A percentile compares a stretch with the other conserved stretches of the same genome.
These are phyloP conservation scores for Fusarium beomiforme DNA, from an alignment of 2,329 filamentous ascomycete genomes.

Conservation along the genomic window DNA sequence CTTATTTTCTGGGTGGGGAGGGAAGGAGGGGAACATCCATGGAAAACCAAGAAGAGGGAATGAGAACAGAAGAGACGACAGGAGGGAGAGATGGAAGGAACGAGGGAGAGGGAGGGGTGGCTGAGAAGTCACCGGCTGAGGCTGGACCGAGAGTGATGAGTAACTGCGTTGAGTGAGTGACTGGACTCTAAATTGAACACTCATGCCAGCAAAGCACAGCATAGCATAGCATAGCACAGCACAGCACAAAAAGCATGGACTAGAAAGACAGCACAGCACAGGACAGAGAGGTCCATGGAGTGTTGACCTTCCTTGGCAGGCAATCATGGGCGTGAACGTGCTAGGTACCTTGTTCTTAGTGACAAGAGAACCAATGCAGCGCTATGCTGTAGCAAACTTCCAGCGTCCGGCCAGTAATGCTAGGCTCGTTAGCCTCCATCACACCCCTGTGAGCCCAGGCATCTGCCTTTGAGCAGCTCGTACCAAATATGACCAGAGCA, in stretches of 20 bases:
- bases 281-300: constrained; percentile 5
- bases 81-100: constrained; percentile 33
- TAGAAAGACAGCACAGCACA: background rate
- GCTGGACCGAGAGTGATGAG: constrained; percentile 27
- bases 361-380: constrained; percentile 27
- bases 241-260: constrained; percentile 16
- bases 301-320: constrained; percentile 27
- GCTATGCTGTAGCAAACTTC: constrained; percentile 33
- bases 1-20: constrained; percentile 44
- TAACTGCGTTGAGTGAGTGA: no score
- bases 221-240: constrained; percentile 1
- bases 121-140: constrained; percentile 43
- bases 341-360: constrained; percentile 4
- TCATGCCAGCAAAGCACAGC: constrained; percentile 43
- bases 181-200: constrained; percentile 12
- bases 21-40: constrained; percentile 40
- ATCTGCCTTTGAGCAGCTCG: constrained; percentile 10
- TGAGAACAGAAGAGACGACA: background rate
- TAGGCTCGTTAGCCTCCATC: constrained; percentile 22
- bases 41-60: constrained; percentile 37
- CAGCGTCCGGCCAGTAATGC: constrained; percentile 27
- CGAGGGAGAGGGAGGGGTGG: constrained; percentile 43
- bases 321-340: constrained; percentile 1
- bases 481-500: constrained; percentile 9
- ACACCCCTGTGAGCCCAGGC: constrained; percentile 24